Conservation (phyloP, 2,329 filamentous ascomycete genomes). For the Trichophyton equinum region DNA sequence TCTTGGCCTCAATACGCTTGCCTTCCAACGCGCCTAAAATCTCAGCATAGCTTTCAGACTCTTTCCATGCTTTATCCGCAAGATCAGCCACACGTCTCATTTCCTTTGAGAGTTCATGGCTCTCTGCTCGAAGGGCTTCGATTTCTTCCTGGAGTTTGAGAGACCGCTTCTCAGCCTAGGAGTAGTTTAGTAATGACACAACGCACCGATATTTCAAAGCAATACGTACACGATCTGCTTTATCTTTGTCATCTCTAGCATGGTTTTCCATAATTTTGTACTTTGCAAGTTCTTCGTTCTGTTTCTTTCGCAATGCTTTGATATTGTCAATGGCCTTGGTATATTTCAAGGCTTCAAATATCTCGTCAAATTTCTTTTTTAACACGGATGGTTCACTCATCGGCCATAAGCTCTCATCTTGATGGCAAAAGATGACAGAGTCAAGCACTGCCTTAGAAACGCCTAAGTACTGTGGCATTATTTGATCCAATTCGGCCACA, state of each 20-base stretch:
- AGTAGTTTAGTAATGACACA: conserved; percentile 6
- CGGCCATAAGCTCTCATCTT: conserved; percentile 95
- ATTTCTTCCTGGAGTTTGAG: conserved; percentile 52
- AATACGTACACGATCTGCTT: conserved; percentile 50
- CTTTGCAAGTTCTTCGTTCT: conserved; percentile 60
- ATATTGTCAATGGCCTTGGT: conserved; percentile 96
- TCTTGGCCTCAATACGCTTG: conserved; percentile 61
- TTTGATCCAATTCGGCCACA: conserved; percentile 65
- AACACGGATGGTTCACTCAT: conserved; percentile 74
- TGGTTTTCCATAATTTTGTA: conserved; percentile 64
- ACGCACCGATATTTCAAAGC: neutral
- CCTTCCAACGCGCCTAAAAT: conserved; percentile 63
- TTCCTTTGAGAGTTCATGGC: conserved; percentile 43
- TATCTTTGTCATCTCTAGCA: conserved; percentile 73
- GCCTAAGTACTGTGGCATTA: conserved; percentile 75
- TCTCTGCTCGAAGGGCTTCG: conserved; percentile 46
- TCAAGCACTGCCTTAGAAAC: conserved; percentile 85
- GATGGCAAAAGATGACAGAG: conserved; percentile 95
- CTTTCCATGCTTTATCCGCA: conserved; percentile 55
- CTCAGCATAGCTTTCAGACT: conserved; percentile 60
- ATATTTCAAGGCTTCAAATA: conserved; percentile 94
- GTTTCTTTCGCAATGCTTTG: conserved; percentile 70
- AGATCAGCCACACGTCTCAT: conserved; percentile 35
- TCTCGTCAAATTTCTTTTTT: conserved; percentile 94
- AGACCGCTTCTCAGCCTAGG: conserved; percentile 48